Evolutionary conservation across 129 eudicot genomes (phyloP).

Genomic region (Artemisia annua): DNA sequence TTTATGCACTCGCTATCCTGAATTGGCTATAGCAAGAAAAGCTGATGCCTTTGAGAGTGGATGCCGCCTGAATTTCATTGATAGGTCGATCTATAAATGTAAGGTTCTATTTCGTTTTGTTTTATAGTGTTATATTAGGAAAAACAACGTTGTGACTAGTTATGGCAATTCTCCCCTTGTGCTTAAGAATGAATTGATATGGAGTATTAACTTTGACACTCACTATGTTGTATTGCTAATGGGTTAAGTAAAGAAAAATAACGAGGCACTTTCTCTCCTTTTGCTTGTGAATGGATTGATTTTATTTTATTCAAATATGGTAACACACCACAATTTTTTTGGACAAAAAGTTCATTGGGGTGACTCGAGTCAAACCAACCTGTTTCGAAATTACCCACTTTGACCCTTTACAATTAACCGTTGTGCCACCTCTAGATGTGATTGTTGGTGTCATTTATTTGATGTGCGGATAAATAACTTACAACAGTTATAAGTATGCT

Average conservation of each 20-base stretch:
- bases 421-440: not conserved
- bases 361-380: not conserved
- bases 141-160: not conserved
- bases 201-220: too few species aligned
- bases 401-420: too few species aligned
- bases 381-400: not conserved
- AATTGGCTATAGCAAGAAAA: slow-evolving; percentile 50
- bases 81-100: slow-evolving; percentile 38
- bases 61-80: slow-evolving; percentile 32
- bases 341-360: not conserved
- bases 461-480: too few species aligned
- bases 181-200: not conserved
- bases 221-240: too few species aligned
- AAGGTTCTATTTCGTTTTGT: slow-evolving; percentile 10
- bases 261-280: too few species aligned
- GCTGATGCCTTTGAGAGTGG: slow-evolving; percentile 50
- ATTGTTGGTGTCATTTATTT: not conserved
- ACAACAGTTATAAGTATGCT: too few species aligned
- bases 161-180: too few species aligned
- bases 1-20: slow-evolving; percentile 35
- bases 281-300: too few species aligned
- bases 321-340: not conserved
- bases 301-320: too few species aligned
- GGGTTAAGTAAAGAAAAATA: too few species aligned
- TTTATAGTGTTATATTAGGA: not conserved